phyloP scores from a whole-genome alignment of 768 basidiomycete genomes.

The Asterophora lycoperdoides region DNA sequence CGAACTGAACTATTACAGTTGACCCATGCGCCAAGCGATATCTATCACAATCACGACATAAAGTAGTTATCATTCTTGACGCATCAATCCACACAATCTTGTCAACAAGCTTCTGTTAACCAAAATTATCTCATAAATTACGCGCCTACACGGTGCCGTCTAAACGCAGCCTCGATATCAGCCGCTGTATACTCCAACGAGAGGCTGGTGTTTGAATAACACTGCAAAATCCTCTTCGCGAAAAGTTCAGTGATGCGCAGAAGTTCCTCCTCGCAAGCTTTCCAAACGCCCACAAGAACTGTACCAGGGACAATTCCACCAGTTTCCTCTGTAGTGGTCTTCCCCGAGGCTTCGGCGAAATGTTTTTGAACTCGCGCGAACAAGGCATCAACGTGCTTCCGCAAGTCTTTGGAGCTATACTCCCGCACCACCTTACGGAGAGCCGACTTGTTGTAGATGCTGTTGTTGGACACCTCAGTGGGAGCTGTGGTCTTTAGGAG shows the following conservation, averaged over 20 bases:
- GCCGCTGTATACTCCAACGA: slow-evolving; percentile 66
- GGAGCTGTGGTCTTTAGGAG: slow-evolving; percentile 76
- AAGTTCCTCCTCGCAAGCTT: slow-evolving; percentile 83
- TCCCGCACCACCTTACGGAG: slow-evolving; percentile 88
- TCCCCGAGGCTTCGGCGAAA: slow-evolving; percentile 80
- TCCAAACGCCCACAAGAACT: slow-evolving; percentile 85
- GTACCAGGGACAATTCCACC: slow-evolving; percentile 53
- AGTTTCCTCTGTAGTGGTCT: slow-evolving; percentile 52
- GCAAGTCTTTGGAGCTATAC: slow-evolving; percentile 81
- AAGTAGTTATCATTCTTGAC: too few species aligned
- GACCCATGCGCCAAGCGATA: background rate
- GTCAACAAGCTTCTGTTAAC: too few species aligned
- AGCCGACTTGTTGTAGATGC: slow-evolving; percentile 67
- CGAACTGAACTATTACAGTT: background rate
- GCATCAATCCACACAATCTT: too few species aligned
- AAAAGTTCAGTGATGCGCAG: slow-evolving; percentile 69
- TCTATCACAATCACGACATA: too few species aligned
- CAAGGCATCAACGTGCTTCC: slow-evolving; percentile 81
- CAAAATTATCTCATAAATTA: slow-evolving; percentile 6
- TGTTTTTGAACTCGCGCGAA: slow-evolving; percentile 95
- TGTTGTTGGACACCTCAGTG: slow-evolving; percentile 69
- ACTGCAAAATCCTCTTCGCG: slow-evolving; percentile 62
- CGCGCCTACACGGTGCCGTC: slow-evolving; percentile 45
- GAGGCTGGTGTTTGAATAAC: slow-evolving; percentile 73
- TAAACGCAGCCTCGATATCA: slow-evolving; percentile 80